Conservation (phyloP, 352 stramenopile genomes). For the Phytophthora colocasiae region DNA sequence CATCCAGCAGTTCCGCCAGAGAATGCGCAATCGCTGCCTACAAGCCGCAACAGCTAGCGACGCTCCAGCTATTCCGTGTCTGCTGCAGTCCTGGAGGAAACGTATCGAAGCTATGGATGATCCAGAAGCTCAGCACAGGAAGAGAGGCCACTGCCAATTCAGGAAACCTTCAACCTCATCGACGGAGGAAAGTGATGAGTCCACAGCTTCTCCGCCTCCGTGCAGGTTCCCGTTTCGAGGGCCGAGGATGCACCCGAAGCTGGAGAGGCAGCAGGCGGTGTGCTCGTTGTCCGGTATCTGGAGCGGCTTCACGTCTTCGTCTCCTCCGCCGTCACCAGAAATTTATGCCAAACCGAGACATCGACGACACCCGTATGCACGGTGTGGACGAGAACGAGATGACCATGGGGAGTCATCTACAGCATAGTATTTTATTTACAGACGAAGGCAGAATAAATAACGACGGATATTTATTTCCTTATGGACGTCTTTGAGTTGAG, state of each 20-base stretch:
- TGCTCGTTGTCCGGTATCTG: conserved; percentile 36
- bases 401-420: conserved; percentile 8
- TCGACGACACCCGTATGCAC: conserved; percentile 23
- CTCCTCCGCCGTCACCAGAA: conserved; percentile 29
- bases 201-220: not conserved
- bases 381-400: conserved; percentile 4
- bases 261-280: conserved; percentile 37
- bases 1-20: conserved; percentile 29
- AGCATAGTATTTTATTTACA: not conserved
- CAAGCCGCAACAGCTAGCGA: conserved; percentile 1
- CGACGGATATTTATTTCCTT: conserved; percentile 31
- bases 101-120: conserved; percentile 42
- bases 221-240: conserved; percentile 9
- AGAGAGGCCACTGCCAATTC: conserved; percentile 8
- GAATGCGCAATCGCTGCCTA: conserved; percentile 26
- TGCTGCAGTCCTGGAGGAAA: conserved; percentile 38
- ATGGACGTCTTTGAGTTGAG: not conserved
- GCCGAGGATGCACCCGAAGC: conserved; percentile 32
- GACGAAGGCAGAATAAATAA: conserved; percentile 23
- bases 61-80: conserved; percentile 25
- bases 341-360: conserved; percentile 38
- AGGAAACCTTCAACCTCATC: conserved; percentile 6
- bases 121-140: conserved; percentile 1
- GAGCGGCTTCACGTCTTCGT: conserved; percentile 24
- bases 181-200: conserved; percentile 4